Percentiles rank a stretch among this genome's conserved stretches.
phyloP scores from a whole-genome alignment of 768 basidiomycete species.

The Erythrobasidium yunnanense region DNA sequence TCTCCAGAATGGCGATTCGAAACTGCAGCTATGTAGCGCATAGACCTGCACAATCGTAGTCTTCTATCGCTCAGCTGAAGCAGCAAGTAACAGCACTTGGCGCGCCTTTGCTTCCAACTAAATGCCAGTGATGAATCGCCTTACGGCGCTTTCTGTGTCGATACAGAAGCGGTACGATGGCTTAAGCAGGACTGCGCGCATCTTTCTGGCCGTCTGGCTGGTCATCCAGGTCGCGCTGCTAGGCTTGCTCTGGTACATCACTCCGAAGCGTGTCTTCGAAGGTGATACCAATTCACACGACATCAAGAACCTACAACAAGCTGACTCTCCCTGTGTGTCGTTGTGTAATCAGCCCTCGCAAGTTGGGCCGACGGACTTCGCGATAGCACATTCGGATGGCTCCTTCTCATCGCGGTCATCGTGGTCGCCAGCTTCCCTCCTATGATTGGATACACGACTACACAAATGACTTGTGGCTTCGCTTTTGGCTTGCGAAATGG shows the following conservation, averaged over 20 bases:
- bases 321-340: neutral
- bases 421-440: conserved; percentile 10
- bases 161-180: neutral
- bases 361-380: conserved; percentile 10
- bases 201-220: neutral
- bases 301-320: neutral
- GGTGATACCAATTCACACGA: neutral
- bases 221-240: neutral
- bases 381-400: neutral
- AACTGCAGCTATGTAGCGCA: no score
- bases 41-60: no score
- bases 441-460: conserved; percentile 6
- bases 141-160: neutral
- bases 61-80: no score
- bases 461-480: conserved; percentile 13
- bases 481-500: conserved; percentile 11
- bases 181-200: neutral
- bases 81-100: no score
- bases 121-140: neutral
- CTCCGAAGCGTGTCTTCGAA: conserved; percentile 16
- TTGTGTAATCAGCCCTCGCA: neutral
- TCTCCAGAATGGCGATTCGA: no score
- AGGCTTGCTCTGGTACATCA: neutral
- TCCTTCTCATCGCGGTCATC: conserved; percentile 11
- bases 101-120: neutral